Percentiles rank a stretch among this genome's conserved stretches.
Evolutionary conservation across 1,139 yeast genomes (phyloP).

Genomic region (Protomyces inouyei): DNA sequence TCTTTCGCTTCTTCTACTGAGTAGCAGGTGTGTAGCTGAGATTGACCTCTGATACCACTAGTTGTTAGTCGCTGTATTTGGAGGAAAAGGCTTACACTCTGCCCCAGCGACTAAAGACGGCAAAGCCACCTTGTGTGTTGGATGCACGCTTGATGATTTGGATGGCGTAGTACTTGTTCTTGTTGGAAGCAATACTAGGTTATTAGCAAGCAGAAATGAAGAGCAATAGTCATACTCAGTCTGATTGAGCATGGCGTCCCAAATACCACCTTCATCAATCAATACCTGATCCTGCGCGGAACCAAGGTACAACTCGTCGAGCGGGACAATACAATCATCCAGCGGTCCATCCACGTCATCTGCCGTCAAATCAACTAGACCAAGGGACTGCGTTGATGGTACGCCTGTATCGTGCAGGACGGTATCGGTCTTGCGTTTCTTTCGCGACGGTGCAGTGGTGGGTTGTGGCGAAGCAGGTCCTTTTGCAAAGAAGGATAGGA

Average conservation of each 20-base stretch:
- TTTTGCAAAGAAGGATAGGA: neutral
- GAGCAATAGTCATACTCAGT: neutral
- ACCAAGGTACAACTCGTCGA: neutral
- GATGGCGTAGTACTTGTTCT: constrained; percentile 13
- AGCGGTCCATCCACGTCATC: neutral
- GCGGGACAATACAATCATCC: neutral
- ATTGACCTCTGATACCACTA: constrained; percentile 1
- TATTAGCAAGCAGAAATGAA: neutral
- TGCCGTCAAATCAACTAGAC: neutral
- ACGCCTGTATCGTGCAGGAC: neutral
- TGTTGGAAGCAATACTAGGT: neutral
- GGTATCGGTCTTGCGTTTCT: neutral
- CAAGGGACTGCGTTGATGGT: neutral
- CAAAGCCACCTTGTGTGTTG: neutral
- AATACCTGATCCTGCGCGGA: neutral
- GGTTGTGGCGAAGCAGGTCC: neutral
- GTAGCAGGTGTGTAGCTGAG: neutral
- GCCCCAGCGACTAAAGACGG: constrained; percentile 12
- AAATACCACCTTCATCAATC: neutral
- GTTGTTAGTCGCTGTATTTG: neutral
- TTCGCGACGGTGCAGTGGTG: neutral
- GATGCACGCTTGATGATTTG: neutral
- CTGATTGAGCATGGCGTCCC: neutral
- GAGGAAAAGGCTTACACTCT: neutral
- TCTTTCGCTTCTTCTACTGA: neutral